Evolutionary conservation across 208 protist genomes (phyloP), one percentile per base, ranked within the genome.

Genomic region (Wallacemonas sp.): DNA sequence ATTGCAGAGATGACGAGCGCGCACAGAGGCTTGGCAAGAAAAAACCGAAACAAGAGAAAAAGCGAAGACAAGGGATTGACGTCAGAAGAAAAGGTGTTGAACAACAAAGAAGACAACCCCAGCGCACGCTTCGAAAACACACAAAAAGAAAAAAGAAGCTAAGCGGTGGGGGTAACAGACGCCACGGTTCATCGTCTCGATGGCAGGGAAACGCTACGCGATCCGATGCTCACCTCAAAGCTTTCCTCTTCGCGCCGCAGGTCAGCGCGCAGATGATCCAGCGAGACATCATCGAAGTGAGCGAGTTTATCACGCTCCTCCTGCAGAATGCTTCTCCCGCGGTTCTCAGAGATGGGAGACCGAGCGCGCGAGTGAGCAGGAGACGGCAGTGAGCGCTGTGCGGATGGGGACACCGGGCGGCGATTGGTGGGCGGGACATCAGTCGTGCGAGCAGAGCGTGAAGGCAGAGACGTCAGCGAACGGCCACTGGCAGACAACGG

Each of bases 301-400:
- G 83, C 77, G 34, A 91, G 66, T n/a, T 77, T 79, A 2, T 80
- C 77, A 2, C 79, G 75, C 67, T 90, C 87, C 21, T 89, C 80
- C 0, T 69, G 81, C 19, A 93, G 48, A 39, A 89, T 86, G 60
- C 81, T 90, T 39, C 37, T 42, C 1, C 62, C 62, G n/a, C 66
- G 53, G 27, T 75, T 67, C 5, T 41, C 50, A 17, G 69, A 37
- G 1, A 39, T 8, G 5, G 32, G 21, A 5, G 29, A 17, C 10
- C 50, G 12, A 19, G 8, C 33, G 15, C 9, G 22, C 9, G 57
- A 24, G 17, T 33, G 3, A 8, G 15, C 8, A 9, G 19, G 17
- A 61, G 37, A 34, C 32, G 32, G 8, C 32, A 6, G 8, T 15
- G 32, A 15, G 30, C 4, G 30, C 10, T 24, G 24, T 13, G 15